Base-by-base conservation (phyloP, 2,329 filamentous ascomycete genomes). In the Cercospora berteroae region DNA sequence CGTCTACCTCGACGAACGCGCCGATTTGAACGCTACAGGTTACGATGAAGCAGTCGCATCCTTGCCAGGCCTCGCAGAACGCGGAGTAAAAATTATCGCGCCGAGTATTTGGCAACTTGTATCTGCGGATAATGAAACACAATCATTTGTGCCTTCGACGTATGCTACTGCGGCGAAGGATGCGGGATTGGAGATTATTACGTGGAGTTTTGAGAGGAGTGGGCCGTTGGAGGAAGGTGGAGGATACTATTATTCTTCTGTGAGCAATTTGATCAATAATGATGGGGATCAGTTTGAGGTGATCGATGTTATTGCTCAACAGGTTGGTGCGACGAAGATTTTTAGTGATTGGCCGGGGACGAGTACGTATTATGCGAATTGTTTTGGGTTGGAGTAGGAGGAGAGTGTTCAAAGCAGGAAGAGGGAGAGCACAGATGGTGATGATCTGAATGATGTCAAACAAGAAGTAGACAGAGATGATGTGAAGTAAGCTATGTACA, bases 271-370 rank as follows among this genome's bases (percentile, higher is more conserved):
- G 0, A 84, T 88, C 57, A 82, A 83, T 63, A 85, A 84, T 39
- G 89, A 92, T 70, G 89, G 89, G 1, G 88, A 91, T 69, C 84
- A 89, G 74, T 91, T 86, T 74, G 85, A 83, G 27, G 81, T 91
- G n/a, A 76, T 92, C 42, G 85, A 92, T 71, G 87, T 90, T 1
- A 79, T 92, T 67, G 85, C 82, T 2, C 81, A 83, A 70, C 79
- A 91, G 72, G 85, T 91, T 9, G 85, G 85, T 0, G 85, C 90
- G 13, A 77, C 80, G 31, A 88, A 83, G 4, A 83, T 92, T 69
- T 92, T 92, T 73, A 85, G 85, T 4, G 90, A 92, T 76, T 92
- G 89, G 90, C 85, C 86, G 16, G 86, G 87, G 10, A 90, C 89
- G 0, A 84, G 87, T 7, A 90, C 88, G 0, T 91, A 89, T 71